These are phyloP conservation scores for Blastomyces percursus DNA, from an alignment of 2,329 filamentous ascomycete genomes.

Conservation along the genomic window DNA sequence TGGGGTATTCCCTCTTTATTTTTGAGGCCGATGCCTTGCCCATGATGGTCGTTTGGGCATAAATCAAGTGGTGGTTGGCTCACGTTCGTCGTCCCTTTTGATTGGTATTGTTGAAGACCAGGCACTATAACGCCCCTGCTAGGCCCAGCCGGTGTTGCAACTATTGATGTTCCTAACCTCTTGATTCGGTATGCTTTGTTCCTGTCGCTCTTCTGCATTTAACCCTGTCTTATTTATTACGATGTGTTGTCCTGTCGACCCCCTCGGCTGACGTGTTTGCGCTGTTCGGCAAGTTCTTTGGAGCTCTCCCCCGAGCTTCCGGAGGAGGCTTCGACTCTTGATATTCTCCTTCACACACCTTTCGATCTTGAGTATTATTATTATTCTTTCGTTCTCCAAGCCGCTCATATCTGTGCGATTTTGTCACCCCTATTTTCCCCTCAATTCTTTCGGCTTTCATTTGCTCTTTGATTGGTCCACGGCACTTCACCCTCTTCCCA, in stretches of 20 bases:
- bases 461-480: not conserved
- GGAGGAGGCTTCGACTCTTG: not conserved
- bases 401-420: not conserved
- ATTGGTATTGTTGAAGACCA: not conserved
- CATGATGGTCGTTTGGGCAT: not conserved
- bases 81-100: not conserved
- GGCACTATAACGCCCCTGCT: not conserved
- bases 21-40: not conserved
- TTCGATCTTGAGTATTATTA: not conserved
- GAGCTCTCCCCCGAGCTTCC: not conserved
- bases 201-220: not conserved
- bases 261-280: not conserved
- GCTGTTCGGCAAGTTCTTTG: not conserved
- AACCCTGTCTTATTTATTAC: not conserved
- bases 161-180: not conserved
- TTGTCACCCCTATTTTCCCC: not conserved
- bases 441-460: not conserved
- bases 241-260: not conserved
- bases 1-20: not conserved
- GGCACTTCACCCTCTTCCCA: not conserved
- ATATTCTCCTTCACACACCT: constrained; percentile 8
- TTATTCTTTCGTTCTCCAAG: not conserved
- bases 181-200: constrained; percentile 3
- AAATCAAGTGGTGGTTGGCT: not conserved
- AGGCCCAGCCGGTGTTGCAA: not conserved